Base-by-base conservation (phyloP, 192 early-diverging fungal genomes). In the Martensiomyces pterosporus region DNA sequence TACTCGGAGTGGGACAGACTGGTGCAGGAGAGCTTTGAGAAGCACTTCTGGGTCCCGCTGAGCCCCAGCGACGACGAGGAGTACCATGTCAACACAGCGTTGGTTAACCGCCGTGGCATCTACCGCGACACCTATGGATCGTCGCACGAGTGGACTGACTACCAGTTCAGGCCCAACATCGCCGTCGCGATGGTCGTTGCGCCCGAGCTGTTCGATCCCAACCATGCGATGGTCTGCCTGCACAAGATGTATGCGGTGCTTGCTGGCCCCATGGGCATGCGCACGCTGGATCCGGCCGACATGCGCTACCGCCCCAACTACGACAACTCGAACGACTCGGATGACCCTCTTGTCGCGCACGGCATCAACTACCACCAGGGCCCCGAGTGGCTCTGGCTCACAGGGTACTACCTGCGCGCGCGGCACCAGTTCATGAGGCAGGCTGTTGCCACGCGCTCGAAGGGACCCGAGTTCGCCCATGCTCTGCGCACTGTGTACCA, bases 311-410 rank as follows among this genome's bases (percentile, higher is more conserved):
- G 92, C 23, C 92, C 91, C n/a, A 47, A 82, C 41, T 99, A 99
- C 62, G 85, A 95, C 63, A 99, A 99, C 61, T 74, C 75, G 36
- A 86, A 99, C 60, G 92, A 99, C 51, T 84, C 84, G 12, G 61
- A 64, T 36, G 94, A 99, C 50, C 66, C 83, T 8, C 70, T 82
- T 9, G 80, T 95, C 1, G 94, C 97, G 2, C 95, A 99, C 51
- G 97, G 97, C 15, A 88, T 89, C 69, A 99, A 99, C 58, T 99
- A 99, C 61, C 94, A 99, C 49, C 89, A 97, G 62, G 97, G 94
- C 23, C 92, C 92, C 43, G 97, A 99, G 84, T 99, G 97, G 97
- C 75, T 98, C 12, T 99, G 92, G 92, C 75, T 79, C 16, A 84
- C 84, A 1, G 92, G 90, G 3, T 93, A 85, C 77, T 98, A 89